Base-by-base conservation (phyloP, 352 stramenopile genomes). In the Aphanomyces astaci region DNA sequence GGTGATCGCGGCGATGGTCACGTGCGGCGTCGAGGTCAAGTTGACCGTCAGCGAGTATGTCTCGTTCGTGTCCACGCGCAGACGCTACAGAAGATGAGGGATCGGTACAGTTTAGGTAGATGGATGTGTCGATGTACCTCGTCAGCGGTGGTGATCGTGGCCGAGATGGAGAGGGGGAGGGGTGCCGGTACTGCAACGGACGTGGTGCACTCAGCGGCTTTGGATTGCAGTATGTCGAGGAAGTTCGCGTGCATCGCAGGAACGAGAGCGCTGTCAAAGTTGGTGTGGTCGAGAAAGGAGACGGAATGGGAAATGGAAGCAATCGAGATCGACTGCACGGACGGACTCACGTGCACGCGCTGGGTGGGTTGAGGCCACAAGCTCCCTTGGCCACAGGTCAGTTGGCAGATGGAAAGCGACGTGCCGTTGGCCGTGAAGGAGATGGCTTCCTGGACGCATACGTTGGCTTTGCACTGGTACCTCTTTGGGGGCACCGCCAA, bases 351-450 rank as follows among this genome's bases (percentile, higher is more conserved):
- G 19, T 3, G 15, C 11, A n/a, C 7, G 11, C 33, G 51, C 22
- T 53, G 9, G 7, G 62, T 33, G 24, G 62, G 62, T 13, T 68
- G 33, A 10, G 62, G 62, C 62, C 62, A 68, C 28, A 68, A 31
- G 30, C 62, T 68, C 9, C 62, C 62, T 17, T 28, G 27, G 24
- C 62, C 62, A 22, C 62, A 68, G 22, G 62, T 68, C 43, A 68
- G 28, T 24, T 68, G 19, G 32, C 62, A 68, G 39, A 68, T 68
- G 31, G n/a, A 27, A 15, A 68, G 51, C 39, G 39, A 36, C 51
- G 51, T 33, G 19, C 51, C 51, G 30, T 30, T 33, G 0, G 51
- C 22, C 27, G 51, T 59, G 51, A 59, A 33, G 22, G 46, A 11
- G n/a, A 60, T 24, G 3, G 43, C 19, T 11, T 17, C 11, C 51